Evolutionary conservation across 2,329 filamentous ascomycete species (phyloP), one percentile per base, ranked within the genome.

Genomic region (Hypoxylon sp.): DNA sequence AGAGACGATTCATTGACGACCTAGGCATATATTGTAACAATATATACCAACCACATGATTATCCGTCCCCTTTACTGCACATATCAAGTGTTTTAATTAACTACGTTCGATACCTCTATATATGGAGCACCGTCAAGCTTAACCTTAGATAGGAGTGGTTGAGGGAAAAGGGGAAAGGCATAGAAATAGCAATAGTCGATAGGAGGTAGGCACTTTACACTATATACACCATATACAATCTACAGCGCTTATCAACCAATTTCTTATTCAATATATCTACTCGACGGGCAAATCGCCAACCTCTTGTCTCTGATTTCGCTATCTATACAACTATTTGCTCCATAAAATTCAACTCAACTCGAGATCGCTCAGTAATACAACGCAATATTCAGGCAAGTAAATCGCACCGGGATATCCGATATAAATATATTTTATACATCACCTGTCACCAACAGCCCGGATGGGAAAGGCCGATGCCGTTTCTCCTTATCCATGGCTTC

Each of bases 261-360:
- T 24, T 24, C 27, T 31, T 32, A 56, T 46, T 39, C 39, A 46
- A 17, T 2, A 31, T 31, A 24, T 56, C 37, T 17, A 2, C 44
- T 27, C 17, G 6, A 11, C 21, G n/a, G 29, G 15, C 39, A 21
- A 27, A 24, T 35, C 8, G 4, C 11, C 29, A 19, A 24, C 10
- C 31, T 47, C 29, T 44, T 8, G 29, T 15, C 10, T 56, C 47
- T 11, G 21, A 31, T 21, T 29, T 54, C 21, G 21, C 21, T 56
- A 63, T 29, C 21, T 50, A 35, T 59, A 65, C 54, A 65, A 44
- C 35, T 10, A 53, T n/a, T 42, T 15, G 11, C 31, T 50, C 17
- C 21, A 47, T 42, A 21, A 50, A 52, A 35, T 19, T 32, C 47
- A 21, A 27, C 6, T 32, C 47, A 21, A 27, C 6, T 31, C 24